A percentile compares a stretch with the other conserved stretches of the same genome.
phyloP scores from a whole-genome alignment of 768 basidiomycete genomes.

The Rhizopogon vinicolor region DNA sequence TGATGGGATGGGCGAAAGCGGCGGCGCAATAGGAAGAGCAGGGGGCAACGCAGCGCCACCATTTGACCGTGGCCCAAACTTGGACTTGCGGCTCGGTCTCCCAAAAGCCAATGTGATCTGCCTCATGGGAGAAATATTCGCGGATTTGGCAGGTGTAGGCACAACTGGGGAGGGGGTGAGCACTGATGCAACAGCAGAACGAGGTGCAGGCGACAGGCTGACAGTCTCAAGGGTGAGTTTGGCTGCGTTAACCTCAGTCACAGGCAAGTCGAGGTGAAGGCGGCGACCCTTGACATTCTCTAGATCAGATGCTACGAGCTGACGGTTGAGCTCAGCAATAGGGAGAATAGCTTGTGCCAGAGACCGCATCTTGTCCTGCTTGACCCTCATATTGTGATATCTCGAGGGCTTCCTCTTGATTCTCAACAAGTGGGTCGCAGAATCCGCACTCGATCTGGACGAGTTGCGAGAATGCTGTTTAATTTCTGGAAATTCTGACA shows the following conservation, averaged over 20 bases:
- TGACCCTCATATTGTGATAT: slow-evolving; percentile 2
- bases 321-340: slow-evolving; percentile 9
- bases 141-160: neutral
- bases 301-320: neutral
- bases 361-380: neutral
- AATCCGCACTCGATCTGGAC: slow-evolving; percentile 16
- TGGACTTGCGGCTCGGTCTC: neutral
- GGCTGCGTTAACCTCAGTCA: neutral
- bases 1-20: neutral
- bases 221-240: slow-evolving; percentile 2
- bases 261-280: slow-evolving; percentile 4
- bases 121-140: neutral
- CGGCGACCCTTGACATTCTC: slow-evolving; percentile 8
- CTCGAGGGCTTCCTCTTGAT: slow-evolving; percentile 7
- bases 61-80: neutral
- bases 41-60: slow-evolving; percentile 7
- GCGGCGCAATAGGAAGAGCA: neutral
- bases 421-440: slow-evolving; percentile 8
- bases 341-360: neutral
- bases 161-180: neutral
- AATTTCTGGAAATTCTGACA: neutral
- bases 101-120: neutral
- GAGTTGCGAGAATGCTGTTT: slow-evolving; percentile 8
- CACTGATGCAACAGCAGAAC: neutral
- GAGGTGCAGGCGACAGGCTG: slow-evolving; percentile 2